Percentiles rank a stretch among this genome's conserved stretches.
phyloP scores from a whole-genome alignment of 2,329 filamentous ascomycete genomes.

The Cercospora berteroae region DNA sequence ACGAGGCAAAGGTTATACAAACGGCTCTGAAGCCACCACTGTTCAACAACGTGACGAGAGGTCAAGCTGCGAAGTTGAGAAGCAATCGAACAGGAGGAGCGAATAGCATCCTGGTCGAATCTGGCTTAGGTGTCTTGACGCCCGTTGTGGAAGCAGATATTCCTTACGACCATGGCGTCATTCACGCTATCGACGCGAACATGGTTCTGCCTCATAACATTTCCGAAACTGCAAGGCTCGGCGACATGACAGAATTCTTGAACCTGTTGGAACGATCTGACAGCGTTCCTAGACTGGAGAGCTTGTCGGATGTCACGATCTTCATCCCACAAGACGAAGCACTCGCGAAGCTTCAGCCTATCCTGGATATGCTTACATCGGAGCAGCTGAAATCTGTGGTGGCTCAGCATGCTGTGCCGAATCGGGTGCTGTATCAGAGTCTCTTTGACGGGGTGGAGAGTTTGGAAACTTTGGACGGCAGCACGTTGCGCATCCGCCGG shows the following conservation, averaged over 20 bases:
- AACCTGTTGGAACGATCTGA: constrained; percentile 14
- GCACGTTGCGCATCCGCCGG: background rate
- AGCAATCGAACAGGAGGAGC: background rate
- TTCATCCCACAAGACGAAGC: constrained; percentile 24
- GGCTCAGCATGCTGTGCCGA: constrained; percentile 21
- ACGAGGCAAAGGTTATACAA: constrained; percentile 13
- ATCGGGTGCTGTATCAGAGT: constrained; percentile 19
- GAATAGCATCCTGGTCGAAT: constrained; percentile 14
- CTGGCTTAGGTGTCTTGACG: constrained; percentile 21
- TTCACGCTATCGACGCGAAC: constrained; percentile 23
- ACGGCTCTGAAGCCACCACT: constrained; percentile 15
- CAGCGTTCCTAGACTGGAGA: constrained; percentile 11
- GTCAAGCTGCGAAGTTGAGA: constrained; percentile 22
- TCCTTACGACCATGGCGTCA: constrained; percentile 16
- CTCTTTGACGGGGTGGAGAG: background rate
- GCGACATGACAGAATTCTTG: constrained; percentile 18
- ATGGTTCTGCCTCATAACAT: constrained; percentile 27
- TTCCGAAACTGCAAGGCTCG: constrained; percentile 18
- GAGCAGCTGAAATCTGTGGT: constrained; percentile 17
- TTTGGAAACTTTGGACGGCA: constrained; percentile 2
- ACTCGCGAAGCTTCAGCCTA: constrained; percentile 8
- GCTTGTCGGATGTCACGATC: constrained; percentile 21
- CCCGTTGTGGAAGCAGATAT: constrained; percentile 14
- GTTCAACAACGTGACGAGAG: constrained; percentile 15
- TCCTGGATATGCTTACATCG: constrained; percentile 13